A percentile compares a stretch with the other conserved stretches of the same genome.
Evolutionary conservation across 768 basidiomycete species (phyloP).

Genomic region (Suillus placidus): DNA sequence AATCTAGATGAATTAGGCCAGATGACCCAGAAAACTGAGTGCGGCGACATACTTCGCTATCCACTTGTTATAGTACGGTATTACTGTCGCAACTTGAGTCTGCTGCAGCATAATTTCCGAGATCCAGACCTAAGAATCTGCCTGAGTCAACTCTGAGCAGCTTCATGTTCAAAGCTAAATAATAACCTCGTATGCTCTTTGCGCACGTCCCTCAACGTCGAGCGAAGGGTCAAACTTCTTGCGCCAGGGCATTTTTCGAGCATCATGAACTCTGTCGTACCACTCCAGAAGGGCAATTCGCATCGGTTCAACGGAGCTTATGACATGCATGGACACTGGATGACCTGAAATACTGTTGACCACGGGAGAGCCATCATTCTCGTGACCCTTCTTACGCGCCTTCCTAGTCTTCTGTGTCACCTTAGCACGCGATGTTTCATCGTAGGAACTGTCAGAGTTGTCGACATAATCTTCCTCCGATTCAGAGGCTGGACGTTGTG

Average conservation of each 20-base stretch:
- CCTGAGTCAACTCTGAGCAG: background rate
- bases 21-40: background rate
- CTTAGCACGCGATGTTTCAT: slow-evolving; percentile 14
- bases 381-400: slow-evolving; percentile 20
- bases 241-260: slow-evolving; percentile 91
- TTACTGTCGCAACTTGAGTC: slow-evolving; percentile 92
- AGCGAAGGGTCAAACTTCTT: slow-evolving; percentile 64
- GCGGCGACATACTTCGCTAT: slow-evolving; percentile 63
- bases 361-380: background rate
- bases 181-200: slow-evolving; percentile 90
- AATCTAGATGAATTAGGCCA: slow-evolving; percentile 49
- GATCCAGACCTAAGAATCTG: slow-evolving; percentile 68
- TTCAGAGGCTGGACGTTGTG: slow-evolving; percentile 19
- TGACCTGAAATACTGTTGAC: slow-evolving; percentile 33
- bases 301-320: slow-evolving; percentile 43
- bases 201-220: slow-evolving; percentile 62
- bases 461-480: slow-evolving; percentile 13
- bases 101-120: slow-evolving; percentile 97
- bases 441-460: slow-evolving; percentile 28
- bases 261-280: slow-evolving; percentile 69
- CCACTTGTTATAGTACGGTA: slow-evolving; percentile 91
- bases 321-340: slow-evolving; percentile 49
- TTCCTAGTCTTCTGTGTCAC: slow-evolving; percentile 15
- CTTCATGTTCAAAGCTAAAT: background rate
- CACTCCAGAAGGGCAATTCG: slow-evolving; percentile 61